Percentiles rank a stretch among this genome's conserved stretches.
These are phyloP conservation scores for Extremus antarcticus DNA, from an alignment of 495 filamentous ascomycete species.

Conservation along the genomic window DNA sequence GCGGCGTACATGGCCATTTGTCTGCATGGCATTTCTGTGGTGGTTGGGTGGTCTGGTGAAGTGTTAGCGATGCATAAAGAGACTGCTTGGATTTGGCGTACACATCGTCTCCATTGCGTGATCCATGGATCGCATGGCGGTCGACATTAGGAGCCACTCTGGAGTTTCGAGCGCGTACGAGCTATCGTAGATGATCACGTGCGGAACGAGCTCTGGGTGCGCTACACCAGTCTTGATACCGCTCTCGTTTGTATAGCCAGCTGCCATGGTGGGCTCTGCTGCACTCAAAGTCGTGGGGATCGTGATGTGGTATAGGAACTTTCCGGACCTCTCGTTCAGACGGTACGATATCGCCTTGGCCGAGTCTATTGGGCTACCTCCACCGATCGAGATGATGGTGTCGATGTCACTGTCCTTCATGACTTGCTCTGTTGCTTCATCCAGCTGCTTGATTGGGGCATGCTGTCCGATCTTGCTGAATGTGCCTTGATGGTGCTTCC, in stretches of 20 bases:
- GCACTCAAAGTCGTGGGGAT: conserved; percentile 42
- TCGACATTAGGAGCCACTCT: conserved; percentile 32
- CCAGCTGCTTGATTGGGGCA: conserved; percentile 36
- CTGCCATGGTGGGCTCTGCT: conserved; percentile 36
- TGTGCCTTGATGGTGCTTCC: conserved; percentile 34
- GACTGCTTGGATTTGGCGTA: neutral
- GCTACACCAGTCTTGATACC: conserved; percentile 35
- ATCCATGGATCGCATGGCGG: conserved; percentile 38
- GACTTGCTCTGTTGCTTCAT: conserved; percentile 35
- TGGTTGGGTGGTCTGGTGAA: conserved; percentile 34
- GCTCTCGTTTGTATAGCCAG: conserved; percentile 33
- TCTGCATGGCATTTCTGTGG: conserved; percentile 36
- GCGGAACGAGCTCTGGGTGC: conserved; percentile 28
- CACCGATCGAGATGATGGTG: conserved; percentile 39
- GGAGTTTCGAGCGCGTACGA: conserved; percentile 36
- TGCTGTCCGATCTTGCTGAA: conserved; percentile 39
- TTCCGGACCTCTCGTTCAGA: conserved; percentile 29
- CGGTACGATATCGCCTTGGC: conserved; percentile 38
- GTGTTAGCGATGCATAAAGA: neutral
- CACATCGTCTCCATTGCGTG: conserved; percentile 39
- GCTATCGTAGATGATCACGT: conserved; percentile 37
- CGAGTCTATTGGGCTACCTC: conserved; percentile 27
- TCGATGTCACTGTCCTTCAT: conserved; percentile 33
- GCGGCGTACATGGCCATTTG: conserved; percentile 32
- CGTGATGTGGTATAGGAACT: conserved; percentile 36